These are phyloP conservation scores for Ammopiptanthus mongolicus DNA, from an alignment of 306 rosid genomes.

Conservation along the genomic window DNA sequence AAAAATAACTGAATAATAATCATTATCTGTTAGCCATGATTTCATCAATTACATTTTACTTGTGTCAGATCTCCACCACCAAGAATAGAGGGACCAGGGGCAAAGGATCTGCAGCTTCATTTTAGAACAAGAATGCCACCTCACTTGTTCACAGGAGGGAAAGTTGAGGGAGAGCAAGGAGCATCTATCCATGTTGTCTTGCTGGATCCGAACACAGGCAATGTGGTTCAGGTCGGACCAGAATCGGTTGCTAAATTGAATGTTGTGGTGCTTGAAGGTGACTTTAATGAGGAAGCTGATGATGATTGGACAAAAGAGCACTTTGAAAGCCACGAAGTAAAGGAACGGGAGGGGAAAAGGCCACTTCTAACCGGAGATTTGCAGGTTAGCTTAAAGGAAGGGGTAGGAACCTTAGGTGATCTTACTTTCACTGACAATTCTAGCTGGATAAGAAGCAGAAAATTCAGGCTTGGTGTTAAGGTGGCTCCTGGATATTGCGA, in stretches of 20 bases:
- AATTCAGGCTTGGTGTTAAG: slow-evolving; percentile 80
- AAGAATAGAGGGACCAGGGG: slow-evolving; percentile 48
- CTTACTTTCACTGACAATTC: slow-evolving; percentile 88
- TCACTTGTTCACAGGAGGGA: slow-evolving; percentile 81
- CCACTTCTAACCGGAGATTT: slow-evolving; percentile 77
- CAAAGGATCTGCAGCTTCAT: slow-evolving; percentile 57
- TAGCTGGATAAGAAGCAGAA: slow-evolving; percentile 88
- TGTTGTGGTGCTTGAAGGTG: slow-evolving; percentile 83
- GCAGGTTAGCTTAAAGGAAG: slow-evolving; percentile 71
- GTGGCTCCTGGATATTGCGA: slow-evolving; percentile 56
- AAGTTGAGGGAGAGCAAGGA: slow-evolving; percentile 89
- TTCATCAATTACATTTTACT: slow-evolving; percentile 4
- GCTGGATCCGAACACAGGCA: slow-evolving; percentile 50
- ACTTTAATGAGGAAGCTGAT: slow-evolving; percentile 57
- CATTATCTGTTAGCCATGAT: not conserved
- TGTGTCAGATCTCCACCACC: slow-evolving; percentile 49
- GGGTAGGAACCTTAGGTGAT: slow-evolving; percentile 75
- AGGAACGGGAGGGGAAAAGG: slow-evolving; percentile 86
- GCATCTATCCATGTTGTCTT: slow-evolving; percentile 57
- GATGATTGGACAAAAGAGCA: slow-evolving; percentile 60
- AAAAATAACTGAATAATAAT: not conserved
- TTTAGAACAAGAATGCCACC: slow-evolving; percentile 86
- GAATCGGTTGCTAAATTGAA: slow-evolving; percentile 61
- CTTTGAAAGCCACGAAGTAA: slow-evolving; percentile 64
- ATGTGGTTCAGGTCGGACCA: slow-evolving; percentile 57